Base-by-base conservation (phyloP, 768 basidiomycete genomes). In the Phaffia australis region DNA sequence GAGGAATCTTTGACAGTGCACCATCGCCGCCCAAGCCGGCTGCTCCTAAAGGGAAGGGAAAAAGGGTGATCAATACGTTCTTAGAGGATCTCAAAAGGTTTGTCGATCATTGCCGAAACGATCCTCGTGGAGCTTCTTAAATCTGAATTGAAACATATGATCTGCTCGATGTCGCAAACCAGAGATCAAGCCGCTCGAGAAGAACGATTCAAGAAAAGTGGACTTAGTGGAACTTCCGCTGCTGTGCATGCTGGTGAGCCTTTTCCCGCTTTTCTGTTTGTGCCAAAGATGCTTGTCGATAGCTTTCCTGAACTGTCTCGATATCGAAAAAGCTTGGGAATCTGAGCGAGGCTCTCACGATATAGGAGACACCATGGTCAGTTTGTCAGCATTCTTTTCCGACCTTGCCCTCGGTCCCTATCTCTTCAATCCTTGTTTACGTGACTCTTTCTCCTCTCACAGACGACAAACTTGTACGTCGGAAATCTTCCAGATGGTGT, bases 381-480 rank as follows among this genome's bases (percentile, higher is more conserved):
- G 81, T 72, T 25, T 42, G 23, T 27, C 4, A 15, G 49, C 52
- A 5, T 54, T 54, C 52, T 27, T 49, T 27, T 25, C 49, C 9
- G 16, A 2, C 47, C 18, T 18, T 1, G 21, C 23, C 1, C 21
- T 46, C 32, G 6, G 19, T 50, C 29, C 60, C 2, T 47, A 1
- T 27, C 14, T 9, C 54, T 50, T 47, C n/a, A 9, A 61, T 32
- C 32, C 7, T n/a, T 5, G 46, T 51, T n/a, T 60, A 61, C 65
- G 63, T 27, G 54, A 55, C 18, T 14, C 65, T 62, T 52, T 65
- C 67, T 23, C 8, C 6, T 27, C 14, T 3, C 63, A 16, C 69
- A 93, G 87, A 95, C 94, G 0, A 89, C 93, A 49, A 99, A 99
- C 72, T 77, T 99, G 18, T 98, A 94, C 75, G 91, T 99, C 48